Evolutionary conservation across 1,284 basidiomycete species (phyloP), one percentile per base, ranked within the genome.

Genomic region (Schizophyllum amplum): DNA sequence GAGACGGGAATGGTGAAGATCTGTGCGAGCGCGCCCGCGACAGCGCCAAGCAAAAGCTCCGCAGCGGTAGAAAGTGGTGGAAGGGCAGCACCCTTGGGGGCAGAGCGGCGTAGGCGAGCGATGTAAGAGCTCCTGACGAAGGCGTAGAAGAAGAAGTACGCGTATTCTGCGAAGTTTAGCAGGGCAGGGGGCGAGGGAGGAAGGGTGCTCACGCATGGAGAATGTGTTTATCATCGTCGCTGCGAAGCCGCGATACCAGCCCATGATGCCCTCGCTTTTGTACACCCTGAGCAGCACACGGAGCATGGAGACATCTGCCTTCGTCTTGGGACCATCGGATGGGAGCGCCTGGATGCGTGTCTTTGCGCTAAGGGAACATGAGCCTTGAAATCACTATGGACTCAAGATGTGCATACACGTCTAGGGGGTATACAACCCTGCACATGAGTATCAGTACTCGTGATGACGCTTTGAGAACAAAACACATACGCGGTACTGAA

Each of bases 161-260:
- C 95, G 68, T 96, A 98, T 82, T 97, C 96, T 97, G 69, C 4
- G n/a, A 24, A n/a, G 56, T 24, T 13, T 33, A 51, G 52, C 51
- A 56, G 54, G 55, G 53, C 17, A 52, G 61, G 55, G 51, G 24
- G 24, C 26, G 26, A 56, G 50, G 33, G 54, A 49, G 42, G 55
- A 53, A 58, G 7, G 2, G 11, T 20, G 83, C 94, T 67, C 64
- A 96, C 94, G 90, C 86, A 88, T 90, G 50, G 91, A 94, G 71
- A 99, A 99, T 0, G 93, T 96, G 72, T 98, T 98, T 64, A 98
- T 78, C 95, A 99, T 98, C 59, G 90, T 98, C n/a, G 97, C 97
- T 46, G 84, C 80, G 68, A 98, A 99, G 4, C 97, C 97, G 59
- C 87, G 85, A 75, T 98, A 99, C 67, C 89, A 86, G 0, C 93